phyloP scores from a whole-genome alignment of 2,329 filamentous ascomycete species.

The Annulohypoxylon truncatum region DNA sequence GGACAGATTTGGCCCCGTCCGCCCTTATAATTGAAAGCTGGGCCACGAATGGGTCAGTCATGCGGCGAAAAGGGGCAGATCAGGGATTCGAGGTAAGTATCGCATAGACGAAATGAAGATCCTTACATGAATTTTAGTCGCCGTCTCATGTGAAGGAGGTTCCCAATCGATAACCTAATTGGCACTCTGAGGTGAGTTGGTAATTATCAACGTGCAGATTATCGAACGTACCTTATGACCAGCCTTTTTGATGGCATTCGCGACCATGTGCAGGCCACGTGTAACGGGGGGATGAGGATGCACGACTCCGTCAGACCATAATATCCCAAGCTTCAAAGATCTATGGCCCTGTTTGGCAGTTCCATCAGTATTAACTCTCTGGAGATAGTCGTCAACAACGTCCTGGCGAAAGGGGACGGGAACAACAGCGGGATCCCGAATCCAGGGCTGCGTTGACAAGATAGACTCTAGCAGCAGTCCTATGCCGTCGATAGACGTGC shows the following conservation, averaged over 20 bases:
- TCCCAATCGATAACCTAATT: constrained; percentile 62
- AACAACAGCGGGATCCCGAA: constrained; percentile 71
- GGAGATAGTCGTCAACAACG: constrained; percentile 45
- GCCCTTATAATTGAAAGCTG: constrained; percentile 48
- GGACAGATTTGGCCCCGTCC: constrained; percentile 53
- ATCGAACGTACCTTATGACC: constrained; percentile 62
- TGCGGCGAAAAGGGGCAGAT: not conserved
- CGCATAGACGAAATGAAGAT: not conserved
- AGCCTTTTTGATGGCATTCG: constrained; percentile 59
- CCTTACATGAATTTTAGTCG: constrained; percentile 55
- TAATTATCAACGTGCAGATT: not conserved
- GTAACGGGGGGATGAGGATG: constrained; percentile 67
- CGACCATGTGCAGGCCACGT: constrained; percentile 64
- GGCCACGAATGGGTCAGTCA: not conserved
- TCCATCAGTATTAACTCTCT: not conserved
- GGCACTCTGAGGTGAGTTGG: not conserved
- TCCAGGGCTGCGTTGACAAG: constrained; percentile 71
- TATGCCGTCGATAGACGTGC: constrained; percentile 62
- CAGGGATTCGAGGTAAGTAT: not conserved
- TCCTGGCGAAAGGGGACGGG: constrained; percentile 73
- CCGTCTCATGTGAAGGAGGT: constrained; percentile 61
- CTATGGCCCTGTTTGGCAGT: not conserved
- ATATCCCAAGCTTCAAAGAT: constrained; percentile 65
- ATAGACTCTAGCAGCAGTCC: constrained; percentile 47
- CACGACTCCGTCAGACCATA: constrained; percentile 61